Base-by-base conservation (phyloP, 805 yeast genomes). In the Zygosaccharomyces rouxii region DNA sequence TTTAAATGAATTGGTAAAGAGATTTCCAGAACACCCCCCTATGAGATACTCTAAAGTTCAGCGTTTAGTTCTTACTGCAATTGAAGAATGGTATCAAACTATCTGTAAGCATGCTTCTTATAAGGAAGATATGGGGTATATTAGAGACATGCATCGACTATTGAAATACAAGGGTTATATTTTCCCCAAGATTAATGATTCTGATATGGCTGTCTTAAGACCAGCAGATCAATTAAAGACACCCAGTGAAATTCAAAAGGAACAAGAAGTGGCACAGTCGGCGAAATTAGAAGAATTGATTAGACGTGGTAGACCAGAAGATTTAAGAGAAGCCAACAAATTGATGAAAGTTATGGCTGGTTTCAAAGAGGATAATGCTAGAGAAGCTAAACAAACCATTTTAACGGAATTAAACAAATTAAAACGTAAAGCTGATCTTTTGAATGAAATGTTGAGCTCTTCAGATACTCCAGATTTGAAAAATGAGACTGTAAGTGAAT, bases 341-440 rank as follows among this genome's bases (percentile, higher is more conserved):
- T 77, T 94, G 67, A 94, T 94, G 99, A 89, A 92, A 66, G 81
- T 94, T 57, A 89, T 94, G 97, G 96, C 98, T 4, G 99, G 99
- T 5, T 94, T 89, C 73, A 86, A 86, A 66, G 89, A 86, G 60
- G 96, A 89, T 64, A 80, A 82, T 52, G 60, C 65, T 10, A 72
- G 77, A 16, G 72, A 77, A 52, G 86, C 89, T 55, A 82, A 81
- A 61, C 87, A 86, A 48, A 81, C 86, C 57, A 84, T 90, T 29
- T 82, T 84, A 29, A 88, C 85, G 54, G 98, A 94, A 62, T 74
- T 94, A 46, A 88, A 86, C 42, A 84, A 86, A 64, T 76, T 94
- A 59, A 83, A 81, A 58, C 78, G 96, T 48, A 94, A 94, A 69
- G 86, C 89, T 11, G 95, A 87, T 55, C 74, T 94, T 38, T 79